phyloP scores from a whole-genome alignment of 2,329 filamentous ascomycete genomes.

The Ceratocystis huliohia region DNA sequence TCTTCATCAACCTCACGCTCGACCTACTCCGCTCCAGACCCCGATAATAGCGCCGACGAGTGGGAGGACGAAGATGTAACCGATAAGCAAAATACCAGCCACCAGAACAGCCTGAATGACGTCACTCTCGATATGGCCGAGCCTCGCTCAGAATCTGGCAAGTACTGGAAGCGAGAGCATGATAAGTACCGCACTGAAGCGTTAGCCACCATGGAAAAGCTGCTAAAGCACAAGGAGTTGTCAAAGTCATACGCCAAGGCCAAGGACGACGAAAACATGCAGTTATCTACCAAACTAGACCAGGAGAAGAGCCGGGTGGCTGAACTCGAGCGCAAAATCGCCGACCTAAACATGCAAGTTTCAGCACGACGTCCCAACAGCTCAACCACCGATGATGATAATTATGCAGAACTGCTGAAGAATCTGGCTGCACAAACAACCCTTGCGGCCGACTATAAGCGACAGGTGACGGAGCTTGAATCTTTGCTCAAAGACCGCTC shows the following conservation, averaged over 20 bases:
- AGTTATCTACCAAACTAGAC: slow-evolving; percentile 51
- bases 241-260: slow-evolving; percentile 67
- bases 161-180: slow-evolving; percentile 70
- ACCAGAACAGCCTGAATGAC: slow-evolving; percentile 40
- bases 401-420: slow-evolving; percentile 37
- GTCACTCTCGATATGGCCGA: slow-evolving; percentile 59
- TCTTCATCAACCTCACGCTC: slow-evolving; percentile 16
- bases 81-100: slow-evolving; percentile 23
- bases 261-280: slow-evolving; percentile 59
- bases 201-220: slow-evolving; percentile 59
- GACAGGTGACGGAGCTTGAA: slow-evolving; percentile 47
- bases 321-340: slow-evolving; percentile 46
- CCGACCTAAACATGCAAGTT: slow-evolving; percentile 38
- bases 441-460: slow-evolving; percentile 44
- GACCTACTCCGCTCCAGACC: slow-evolving; percentile 23
- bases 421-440: slow-evolving; percentile 47
- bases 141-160: slow-evolving; percentile 60
- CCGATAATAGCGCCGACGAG: slow-evolving; percentile 31
- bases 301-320: slow-evolving; percentile 59
- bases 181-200: slow-evolving; percentile 61
- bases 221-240: slow-evolving; percentile 67
- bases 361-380: not conserved
- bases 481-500: slow-evolving; percentile 34
- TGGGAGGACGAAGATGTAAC: slow-evolving; percentile 40
- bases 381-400: slow-evolving; percentile 27